A percentile compares a stretch with the other conserved stretches of the same genome.
Evolutionary conservation across 164 flowering plant species (phyloP).

Genomic region (Malania oleifera): DNA sequence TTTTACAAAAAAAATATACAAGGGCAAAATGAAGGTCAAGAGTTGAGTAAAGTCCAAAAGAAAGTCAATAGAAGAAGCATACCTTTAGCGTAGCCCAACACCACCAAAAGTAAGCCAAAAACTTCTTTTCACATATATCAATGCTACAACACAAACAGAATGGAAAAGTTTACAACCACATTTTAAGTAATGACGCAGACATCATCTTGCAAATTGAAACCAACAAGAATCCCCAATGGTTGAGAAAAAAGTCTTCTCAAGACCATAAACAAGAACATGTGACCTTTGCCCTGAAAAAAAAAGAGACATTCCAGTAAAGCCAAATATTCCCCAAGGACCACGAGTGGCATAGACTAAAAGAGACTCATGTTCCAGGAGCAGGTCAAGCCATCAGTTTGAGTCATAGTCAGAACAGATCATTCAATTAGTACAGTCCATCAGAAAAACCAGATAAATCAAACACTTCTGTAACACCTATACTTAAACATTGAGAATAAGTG

Average conservation of each 20-base stretch:
- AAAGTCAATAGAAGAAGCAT: background rate
- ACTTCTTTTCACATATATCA: slow-evolving; percentile 85
- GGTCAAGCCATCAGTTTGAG: background rate
- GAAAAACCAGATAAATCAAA: background rate
- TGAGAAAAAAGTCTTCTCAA: background rate
- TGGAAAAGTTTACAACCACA: background rate
- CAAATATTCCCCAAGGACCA: background rate
- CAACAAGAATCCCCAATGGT: background rate
- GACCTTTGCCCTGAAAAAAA: background rate
- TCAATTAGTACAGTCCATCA: background rate
- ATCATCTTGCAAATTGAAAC: background rate
- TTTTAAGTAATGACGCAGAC: background rate
- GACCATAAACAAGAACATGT: background rate
- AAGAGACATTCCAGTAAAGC: background rate
- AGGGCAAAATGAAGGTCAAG: background rate
- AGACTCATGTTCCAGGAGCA: background rate
- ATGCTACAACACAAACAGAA: slow-evolving; percentile 41
- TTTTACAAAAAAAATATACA: too few relatives aligned
- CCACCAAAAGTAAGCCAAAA: slow-evolving; percentile 97
- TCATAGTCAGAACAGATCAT: background rate
- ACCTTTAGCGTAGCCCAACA: slow-evolving; percentile 89
- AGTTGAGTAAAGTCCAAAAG: background rate
- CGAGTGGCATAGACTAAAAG: background rate
- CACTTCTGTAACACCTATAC: background rate
- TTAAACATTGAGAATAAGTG: background rate